phyloP scores from a whole-genome alignment of 805 yeast species.

The Debaryomyces prosopidis region DNA sequence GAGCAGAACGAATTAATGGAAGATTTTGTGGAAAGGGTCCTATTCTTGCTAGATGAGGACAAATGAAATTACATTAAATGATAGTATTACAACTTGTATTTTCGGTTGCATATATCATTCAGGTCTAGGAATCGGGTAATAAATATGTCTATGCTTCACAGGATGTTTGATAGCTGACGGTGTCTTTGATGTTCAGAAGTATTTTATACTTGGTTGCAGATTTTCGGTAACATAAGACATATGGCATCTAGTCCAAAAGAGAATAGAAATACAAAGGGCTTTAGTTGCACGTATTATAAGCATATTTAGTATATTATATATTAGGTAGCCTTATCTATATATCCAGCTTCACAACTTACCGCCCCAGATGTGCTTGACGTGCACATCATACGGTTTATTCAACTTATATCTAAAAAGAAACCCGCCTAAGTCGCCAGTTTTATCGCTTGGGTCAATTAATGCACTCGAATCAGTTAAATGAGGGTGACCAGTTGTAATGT shows the following conservation, averaged over 20 bases:
- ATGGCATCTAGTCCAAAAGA: too few species aligned
- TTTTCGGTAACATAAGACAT: too few species aligned
- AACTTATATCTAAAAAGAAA: conserved; percentile 49
- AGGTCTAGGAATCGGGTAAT: too few species aligned
- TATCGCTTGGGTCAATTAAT: conserved; percentile 20
- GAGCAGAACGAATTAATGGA: conserved; percentile 71
- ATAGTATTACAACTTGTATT: neutral
- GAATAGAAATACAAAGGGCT: too few species aligned
- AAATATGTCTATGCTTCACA: too few species aligned
- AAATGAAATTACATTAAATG: neutral
- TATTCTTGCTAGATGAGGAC: neutral
- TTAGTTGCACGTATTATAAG: too few species aligned
- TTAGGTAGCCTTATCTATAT: neutral
- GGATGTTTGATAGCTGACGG: too few species aligned
- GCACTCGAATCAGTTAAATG: conserved; percentile 41
- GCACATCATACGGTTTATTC: conserved; percentile 27
- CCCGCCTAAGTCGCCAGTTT: conserved; percentile 60
- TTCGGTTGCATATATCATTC: too few species aligned
- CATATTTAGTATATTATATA: too few species aligned
- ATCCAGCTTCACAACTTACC: conserved; percentile 14
- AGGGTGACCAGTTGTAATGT: conserved; percentile 66
- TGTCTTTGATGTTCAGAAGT: too few species aligned
- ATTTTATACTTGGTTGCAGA: too few species aligned
- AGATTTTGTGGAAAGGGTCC: conserved; percentile 56
- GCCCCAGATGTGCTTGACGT: conserved; percentile 30